Base-by-base conservation (phyloP, 1,284 basidiomycete genomes). In the Schizophyllum commune region DNA sequence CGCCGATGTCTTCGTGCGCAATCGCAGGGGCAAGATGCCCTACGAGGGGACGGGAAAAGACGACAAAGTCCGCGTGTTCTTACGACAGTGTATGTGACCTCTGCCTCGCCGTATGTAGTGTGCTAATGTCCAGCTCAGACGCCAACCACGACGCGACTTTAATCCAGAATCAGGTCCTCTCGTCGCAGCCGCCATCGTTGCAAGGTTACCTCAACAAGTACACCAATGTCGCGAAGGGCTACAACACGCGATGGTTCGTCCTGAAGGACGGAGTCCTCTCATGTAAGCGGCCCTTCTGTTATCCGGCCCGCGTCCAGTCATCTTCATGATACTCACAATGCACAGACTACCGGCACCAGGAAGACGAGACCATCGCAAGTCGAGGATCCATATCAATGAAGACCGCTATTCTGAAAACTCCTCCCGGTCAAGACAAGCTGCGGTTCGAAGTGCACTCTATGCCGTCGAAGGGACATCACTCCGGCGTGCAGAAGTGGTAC, bases 231-330 rank as follows among this genome's bases (percentile, higher is more conserved):
- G 93, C 93, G 0, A 86, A 87, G 66, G 95, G 96, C 0, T 98
- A 96, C 74, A 90, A 89, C 67, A 91, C 91, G 0, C 82, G 96
- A 0, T 98, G 96, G 94, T 97, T 98, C 69, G 94, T 98, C 0
- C 82, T 98, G 51, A 87, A 92, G 67, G 85, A 92, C 63, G 96
- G 94, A 5, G 79, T 91, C 34, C 75, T 96, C 11, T 92, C 90
- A 32, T 95, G 92, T 89, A 70, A 52, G 86, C 79, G 8, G 3
- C 32, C 34, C 56, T 55, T n/a, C 53, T 22, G 58, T 55, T 59
- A 21, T 17, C 6, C 56, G 5, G 57, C 22, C 15, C 19, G 19
- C n/a, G 5, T 27, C 27, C 27, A 27, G 27, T 27, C 27, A 27
- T 27, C 27, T 5, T 27, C 32, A 52, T 22, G 22, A 1, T 53